Conservation (phyloP, 2,329 filamentous ascomycete genomes). For the Zymoseptoria ardabiliae region DNA sequence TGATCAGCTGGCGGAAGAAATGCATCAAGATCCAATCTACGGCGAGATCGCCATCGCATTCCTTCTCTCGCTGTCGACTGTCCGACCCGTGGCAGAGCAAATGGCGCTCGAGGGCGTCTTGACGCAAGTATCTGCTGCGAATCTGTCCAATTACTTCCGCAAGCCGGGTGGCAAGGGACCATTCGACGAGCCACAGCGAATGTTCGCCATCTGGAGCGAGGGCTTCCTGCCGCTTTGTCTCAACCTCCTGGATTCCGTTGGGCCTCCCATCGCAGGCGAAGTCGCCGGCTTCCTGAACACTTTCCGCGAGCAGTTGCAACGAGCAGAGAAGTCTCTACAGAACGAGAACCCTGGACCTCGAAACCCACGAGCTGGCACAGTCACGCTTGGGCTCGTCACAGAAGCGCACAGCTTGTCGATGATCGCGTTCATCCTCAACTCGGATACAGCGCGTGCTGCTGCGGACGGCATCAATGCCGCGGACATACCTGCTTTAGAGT, state of each 20-base stretch:
- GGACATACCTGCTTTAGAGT: conserved; percentile 65
- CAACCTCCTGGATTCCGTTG: conserved; percentile 77
- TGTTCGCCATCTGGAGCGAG: conserved; percentile 85
- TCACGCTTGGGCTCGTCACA: conserved; percentile 65
- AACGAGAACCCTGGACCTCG: conserved; percentile 37
- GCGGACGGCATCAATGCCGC: conserved; percentile 50
- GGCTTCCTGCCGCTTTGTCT: conserved; percentile 82
- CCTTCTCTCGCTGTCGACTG: conserved; percentile 75
- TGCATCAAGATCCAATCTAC: conserved; percentile 75
- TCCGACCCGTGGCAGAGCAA: conserved; percentile 77
- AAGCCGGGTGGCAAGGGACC: conserved; percentile 62
- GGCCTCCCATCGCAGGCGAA: conserved; percentile 73
- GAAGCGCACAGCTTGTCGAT: conserved; percentile 76
- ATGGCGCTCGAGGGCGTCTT: conserved; percentile 82
- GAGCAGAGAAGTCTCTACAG: conserved; percentile 67
- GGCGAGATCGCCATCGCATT: conserved; percentile 88
- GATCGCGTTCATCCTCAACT: conserved; percentile 63
- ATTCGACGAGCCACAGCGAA: conserved; percentile 66
- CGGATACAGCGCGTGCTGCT: conserved; percentile 57
- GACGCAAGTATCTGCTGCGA: conserved; percentile 69
- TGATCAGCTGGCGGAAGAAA: conserved; percentile 68
- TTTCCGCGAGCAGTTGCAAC: conserved; percentile 69
- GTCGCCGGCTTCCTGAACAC: conserved; percentile 82
- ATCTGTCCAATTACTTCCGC: conserved; percentile 69
- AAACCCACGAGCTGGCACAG: conserved; percentile 48